phyloP scores from a whole-genome alignment of 495 filamentous ascomycete genomes.

The Neurospora tetraspora region DNA sequence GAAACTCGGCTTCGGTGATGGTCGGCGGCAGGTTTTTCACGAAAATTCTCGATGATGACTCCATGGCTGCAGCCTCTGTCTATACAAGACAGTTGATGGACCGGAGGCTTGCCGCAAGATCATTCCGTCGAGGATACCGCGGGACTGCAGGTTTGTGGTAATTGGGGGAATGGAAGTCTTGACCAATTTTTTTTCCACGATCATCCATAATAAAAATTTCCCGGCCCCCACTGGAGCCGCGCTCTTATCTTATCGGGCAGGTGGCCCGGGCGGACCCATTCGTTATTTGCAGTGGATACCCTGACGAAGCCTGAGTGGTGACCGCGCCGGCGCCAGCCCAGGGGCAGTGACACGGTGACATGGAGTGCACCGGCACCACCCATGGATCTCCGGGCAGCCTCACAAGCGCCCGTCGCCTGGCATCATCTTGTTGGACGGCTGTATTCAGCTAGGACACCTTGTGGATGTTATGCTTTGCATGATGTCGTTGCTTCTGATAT shows the following conservation, averaged over 20 bases:
- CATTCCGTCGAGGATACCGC: conserved; percentile 11
- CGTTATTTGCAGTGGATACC: background rate
- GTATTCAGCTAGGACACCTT: background rate
- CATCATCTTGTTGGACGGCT: background rate
- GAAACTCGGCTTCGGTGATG: conserved; percentile 66
- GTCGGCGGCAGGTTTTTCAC: conserved; percentile 74
- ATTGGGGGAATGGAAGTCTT: background rate
- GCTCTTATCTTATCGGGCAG: background rate
- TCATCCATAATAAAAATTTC: background rate
- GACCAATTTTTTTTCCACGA: background rate
- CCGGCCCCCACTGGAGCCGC: background rate
- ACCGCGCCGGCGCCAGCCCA: background rate
- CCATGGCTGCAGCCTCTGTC: conserved; percentile 29
- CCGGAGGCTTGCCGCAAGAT: conserved; percentile 11
- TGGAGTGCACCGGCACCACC: background rate
- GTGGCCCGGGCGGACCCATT: background rate
- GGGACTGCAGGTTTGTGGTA: background rate
- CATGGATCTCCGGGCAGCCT: background rate
- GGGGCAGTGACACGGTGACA: background rate
- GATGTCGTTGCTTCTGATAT: background rate
- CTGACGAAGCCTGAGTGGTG: background rate
- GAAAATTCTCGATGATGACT: conserved; percentile 84
- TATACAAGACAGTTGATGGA: conserved; percentile 12
- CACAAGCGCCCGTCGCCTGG: background rate
- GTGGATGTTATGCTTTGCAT: background rate